phyloP scores from a whole-genome alignment of 805 yeast genomes.

The Candida nemodendra region DNA sequence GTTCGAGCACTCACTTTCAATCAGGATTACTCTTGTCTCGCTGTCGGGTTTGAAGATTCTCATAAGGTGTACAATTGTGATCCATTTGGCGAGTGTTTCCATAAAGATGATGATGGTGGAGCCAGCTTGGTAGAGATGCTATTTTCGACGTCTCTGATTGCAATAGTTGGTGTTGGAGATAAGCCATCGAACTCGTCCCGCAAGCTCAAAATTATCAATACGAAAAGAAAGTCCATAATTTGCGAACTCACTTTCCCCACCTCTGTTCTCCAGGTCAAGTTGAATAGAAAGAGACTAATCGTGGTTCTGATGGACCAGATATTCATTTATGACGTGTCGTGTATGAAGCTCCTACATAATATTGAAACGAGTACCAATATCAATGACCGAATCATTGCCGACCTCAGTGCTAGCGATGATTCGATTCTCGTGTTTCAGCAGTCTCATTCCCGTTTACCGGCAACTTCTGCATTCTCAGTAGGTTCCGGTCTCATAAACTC shows the following conservation, averaged over 20 bases:
- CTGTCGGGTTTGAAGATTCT: conserved; percentile 64
- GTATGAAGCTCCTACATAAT: conserved; percentile 77
- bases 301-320: conserved; percentile 80
- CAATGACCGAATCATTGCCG: conserved; percentile 23
- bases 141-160: conserved; percentile 82
- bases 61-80: conserved; percentile 83
- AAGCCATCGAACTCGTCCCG: conserved; percentile 73
- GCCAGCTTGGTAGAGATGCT: conserved; percentile 84
- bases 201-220: conserved; percentile 76
- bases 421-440: conserved; percentile 58
- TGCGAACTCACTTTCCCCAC: conserved; percentile 90
- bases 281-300: conserved; percentile 79
- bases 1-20: conserved; percentile 49
- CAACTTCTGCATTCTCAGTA: conserved; percentile 1
- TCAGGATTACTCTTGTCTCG: conserved; percentile 83
- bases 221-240: conserved; percentile 69
- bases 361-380: conserved; percentile 49
- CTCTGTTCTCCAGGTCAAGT: conserved; percentile 63
- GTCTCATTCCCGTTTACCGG: conserved; percentile 25
- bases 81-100: conserved; percentile 76
- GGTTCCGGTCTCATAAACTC: neutral
- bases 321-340: conserved; percentile 84
- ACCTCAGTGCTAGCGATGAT: conserved; percentile 41
- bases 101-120: conserved; percentile 46
- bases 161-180: conserved; percentile 76